Evolutionary conservation across 768 basidiomycete genomes (phyloP).

Genomic region (Pleurotus giganteus): DNA sequence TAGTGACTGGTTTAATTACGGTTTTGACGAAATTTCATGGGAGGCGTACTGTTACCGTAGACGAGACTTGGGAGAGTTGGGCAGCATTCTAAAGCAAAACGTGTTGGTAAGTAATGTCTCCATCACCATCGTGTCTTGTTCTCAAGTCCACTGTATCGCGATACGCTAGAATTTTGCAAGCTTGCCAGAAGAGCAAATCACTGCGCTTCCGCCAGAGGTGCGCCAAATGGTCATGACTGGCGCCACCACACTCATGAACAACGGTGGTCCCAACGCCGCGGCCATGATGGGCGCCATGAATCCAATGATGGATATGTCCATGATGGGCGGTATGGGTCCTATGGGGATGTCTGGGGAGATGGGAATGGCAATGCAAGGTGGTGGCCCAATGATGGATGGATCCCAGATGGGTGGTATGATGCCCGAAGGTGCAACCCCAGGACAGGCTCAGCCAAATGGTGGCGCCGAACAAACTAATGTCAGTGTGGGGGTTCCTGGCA

Average conservation of each 20-base stretch:
- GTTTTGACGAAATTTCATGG: conserved; percentile 97
- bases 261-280: conserved; percentile 49
- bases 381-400: conserved; percentile 53
- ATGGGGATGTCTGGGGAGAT: conserved; percentile 70
- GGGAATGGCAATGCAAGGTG: conserved; percentile 40
- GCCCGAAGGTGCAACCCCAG: conserved; percentile 28
- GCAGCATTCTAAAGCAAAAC: conserved; percentile 76
- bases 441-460: conserved; percentile 32
- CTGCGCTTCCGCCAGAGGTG: conserved; percentile 75
- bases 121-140: conserved; percentile 1
- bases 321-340: conserved; percentile 31
- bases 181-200: conserved; percentile 79
- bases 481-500: conserved; percentile 33
- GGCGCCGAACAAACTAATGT: conserved; percentile 12
- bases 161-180: conserved; percentile 82
- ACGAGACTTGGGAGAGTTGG: conserved; percentile 77
- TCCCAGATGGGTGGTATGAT: conserved; percentile 30
- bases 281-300: conserved; percentile 44
- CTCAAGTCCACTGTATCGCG: conserved; percentile 7
- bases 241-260: conserved; percentile 74
- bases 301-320: conserved; percentile 76
- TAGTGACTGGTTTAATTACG: conserved; percentile 99
- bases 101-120: conserved; percentile 61
- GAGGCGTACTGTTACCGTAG: conserved; percentile 87
- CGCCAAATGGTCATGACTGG: conserved; percentile 88